These are phyloP conservation scores for Wickerhamiella hasegawae DNA, from an alignment of 805 yeast genomes.

Conservation along the genomic window DNA sequence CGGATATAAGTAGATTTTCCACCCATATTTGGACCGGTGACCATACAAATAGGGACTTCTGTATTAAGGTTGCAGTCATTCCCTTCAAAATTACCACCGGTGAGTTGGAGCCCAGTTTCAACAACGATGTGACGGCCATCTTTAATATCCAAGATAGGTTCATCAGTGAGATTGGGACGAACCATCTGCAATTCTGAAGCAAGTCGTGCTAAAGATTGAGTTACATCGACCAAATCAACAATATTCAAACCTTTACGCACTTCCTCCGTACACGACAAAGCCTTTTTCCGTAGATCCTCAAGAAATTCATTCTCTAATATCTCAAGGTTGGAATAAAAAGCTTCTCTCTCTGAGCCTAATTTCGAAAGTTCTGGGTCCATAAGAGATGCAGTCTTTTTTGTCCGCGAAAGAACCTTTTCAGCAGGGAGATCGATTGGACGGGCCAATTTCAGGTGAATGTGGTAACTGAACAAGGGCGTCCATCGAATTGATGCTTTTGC, in stretches of 20 bases:
- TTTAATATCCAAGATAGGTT: slow-evolving; percentile 31
- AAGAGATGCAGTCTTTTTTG: slow-evolving; percentile 31
- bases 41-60: slow-evolving; percentile 31
- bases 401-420: slow-evolving; percentile 23
- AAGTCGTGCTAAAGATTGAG: slow-evolving; percentile 53
- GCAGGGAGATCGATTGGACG: slow-evolving; percentile 8
- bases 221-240: slow-evolving; percentile 55
- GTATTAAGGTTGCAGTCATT: slow-evolving; percentile 25
- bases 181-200: slow-evolving; percentile 53
- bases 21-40: slow-evolving; percentile 90
- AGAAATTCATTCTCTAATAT: slow-evolving; percentile 41
- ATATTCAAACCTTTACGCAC: slow-evolving; percentile 35
- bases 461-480: slow-evolving; percentile 30
- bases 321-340: slow-evolving; percentile 31
- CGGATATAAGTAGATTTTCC: slow-evolving; percentile 69
- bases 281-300: slow-evolving; percentile 29
- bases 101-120: slow-evolving; percentile 46
- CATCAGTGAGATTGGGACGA: slow-evolving; percentile 44
- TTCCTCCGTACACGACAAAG: slow-evolving; percentile 28
- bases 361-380: slow-evolving; percentile 21
- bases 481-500: slow-evolving; percentile 24
- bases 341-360: slow-evolving; percentile 34
- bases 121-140: slow-evolving; percentile 80
- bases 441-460: slow-evolving; percentile 29
- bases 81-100: slow-evolving; percentile 33